phyloP scores from a whole-genome alignment of 768 basidiomycete species.

The Calocybe cyanea region DNA sequence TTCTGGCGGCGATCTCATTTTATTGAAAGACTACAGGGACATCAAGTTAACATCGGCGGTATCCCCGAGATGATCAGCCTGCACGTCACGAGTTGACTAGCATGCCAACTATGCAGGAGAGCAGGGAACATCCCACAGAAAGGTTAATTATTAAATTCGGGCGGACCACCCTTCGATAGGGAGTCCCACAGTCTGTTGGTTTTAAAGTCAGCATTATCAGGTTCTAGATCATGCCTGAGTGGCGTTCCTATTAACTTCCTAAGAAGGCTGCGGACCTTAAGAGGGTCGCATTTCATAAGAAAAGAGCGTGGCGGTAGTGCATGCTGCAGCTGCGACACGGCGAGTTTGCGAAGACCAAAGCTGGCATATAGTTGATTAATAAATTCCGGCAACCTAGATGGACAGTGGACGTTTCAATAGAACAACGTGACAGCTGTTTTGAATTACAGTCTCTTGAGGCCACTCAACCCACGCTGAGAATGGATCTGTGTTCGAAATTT shows the following conservation, averaged over 20 bases:
- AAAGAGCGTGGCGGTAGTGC: not conserved
- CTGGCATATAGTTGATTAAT: too few relatives aligned
- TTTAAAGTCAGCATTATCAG: too few relatives aligned
- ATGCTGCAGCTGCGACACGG: not conserved
- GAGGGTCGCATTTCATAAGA: not conserved
- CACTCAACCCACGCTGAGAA: slow-evolving; percentile 10
- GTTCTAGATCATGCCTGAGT: not conserved
- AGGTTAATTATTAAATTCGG: slow-evolving; percentile 1
- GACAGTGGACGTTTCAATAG: too few relatives aligned
- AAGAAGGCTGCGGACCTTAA: not conserved
- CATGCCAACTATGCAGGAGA: not conserved
- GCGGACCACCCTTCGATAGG: too few relatives aligned
- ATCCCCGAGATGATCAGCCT: slow-evolving; percentile 7
- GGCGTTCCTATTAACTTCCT: not conserved
- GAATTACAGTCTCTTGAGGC: not conserved
- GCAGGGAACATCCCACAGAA: slow-evolving; percentile 4
- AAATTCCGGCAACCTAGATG: too few relatives aligned
- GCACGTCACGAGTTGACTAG: slow-evolving; percentile 4
- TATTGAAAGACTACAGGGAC: slow-evolving; percentile 7
- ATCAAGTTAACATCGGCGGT: slow-evolving; percentile 7
- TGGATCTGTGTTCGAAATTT: slow-evolving; percentile 16
- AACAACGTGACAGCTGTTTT: slow-evolving; percentile 2
- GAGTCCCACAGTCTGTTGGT: too few relatives aligned
- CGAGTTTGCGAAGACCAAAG: too few relatives aligned
- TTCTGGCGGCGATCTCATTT: not conserved